Percentiles rank a stretch among this genome's conserved stretches.
Evolutionary conservation across 2,329 filamentous ascomycete genomes (phyloP).

Genomic region (Akanthomyces uredinophilus): DNA sequence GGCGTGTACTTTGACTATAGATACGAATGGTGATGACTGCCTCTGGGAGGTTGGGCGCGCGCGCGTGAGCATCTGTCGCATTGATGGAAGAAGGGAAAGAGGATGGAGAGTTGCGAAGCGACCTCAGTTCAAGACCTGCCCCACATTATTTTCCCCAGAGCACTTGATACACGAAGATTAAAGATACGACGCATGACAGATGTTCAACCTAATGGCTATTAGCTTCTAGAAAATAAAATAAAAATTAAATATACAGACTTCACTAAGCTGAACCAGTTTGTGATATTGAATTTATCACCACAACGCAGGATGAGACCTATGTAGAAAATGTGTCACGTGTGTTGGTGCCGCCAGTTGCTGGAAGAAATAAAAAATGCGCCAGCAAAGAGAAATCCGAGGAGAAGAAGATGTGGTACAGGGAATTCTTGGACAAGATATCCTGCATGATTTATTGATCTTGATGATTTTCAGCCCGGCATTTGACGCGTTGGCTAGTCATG

Average conservation of each 20-base stretch:
- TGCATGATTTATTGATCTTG: background rate
- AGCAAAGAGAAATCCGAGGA: no score
- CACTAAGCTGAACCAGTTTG: no score
- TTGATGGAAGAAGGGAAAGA: constrained; percentile 1
- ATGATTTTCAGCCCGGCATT: background rate
- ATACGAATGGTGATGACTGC: background rate
- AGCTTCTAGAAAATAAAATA: no score
- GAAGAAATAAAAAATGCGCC: no score
- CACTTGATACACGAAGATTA: background rate
- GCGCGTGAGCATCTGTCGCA: background rate
- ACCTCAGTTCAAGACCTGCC: background rate
- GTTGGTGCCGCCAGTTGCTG: no score
- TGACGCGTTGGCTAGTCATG: no score
- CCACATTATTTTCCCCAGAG: background rate
- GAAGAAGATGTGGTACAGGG: no score
- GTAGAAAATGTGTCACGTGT: no score
- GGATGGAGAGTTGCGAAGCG: background rate
- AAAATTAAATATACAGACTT: no score
- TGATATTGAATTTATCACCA: no score
- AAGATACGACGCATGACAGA: background rate
- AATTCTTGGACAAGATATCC: no score
- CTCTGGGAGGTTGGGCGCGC: background rate
- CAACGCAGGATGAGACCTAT: no score
- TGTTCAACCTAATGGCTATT: background rate
- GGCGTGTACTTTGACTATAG: background rate